These are phyloP conservation scores for Macrophomina phaseolina DNA, from an alignment of 2,329 filamentous ascomycete species.

Conservation along the genomic window DNA sequence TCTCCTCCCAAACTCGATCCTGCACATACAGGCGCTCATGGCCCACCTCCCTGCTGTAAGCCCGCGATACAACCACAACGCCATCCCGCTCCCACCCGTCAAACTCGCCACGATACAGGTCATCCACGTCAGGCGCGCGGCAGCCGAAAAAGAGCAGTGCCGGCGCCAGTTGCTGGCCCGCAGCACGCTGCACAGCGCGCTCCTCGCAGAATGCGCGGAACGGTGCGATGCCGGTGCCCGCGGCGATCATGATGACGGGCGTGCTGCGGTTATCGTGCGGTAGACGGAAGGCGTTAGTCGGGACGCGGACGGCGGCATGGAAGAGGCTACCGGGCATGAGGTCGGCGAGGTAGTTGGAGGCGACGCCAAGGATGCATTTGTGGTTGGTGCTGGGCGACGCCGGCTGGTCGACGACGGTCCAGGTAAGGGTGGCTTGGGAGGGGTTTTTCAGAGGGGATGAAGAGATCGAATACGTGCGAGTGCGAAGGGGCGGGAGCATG, in stretches of 20 bases:
- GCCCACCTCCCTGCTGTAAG: conserved; percentile 58
- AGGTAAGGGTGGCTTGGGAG: conserved; percentile 64
- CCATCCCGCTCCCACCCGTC: conserved; percentile 65
- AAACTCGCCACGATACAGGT: conserved; percentile 66
- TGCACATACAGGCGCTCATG: conserved; percentile 53
- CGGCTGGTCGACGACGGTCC: conserved; percentile 61
- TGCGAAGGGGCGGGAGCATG: conserved; percentile 74
- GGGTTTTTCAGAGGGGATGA: conserved; percentile 51
- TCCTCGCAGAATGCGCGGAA: conserved; percentile 43
- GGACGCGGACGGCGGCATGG: conserved; percentile 40
- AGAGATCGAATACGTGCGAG: conserved; percentile 75
- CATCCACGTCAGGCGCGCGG: conserved; percentile 59
- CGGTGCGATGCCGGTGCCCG: conserved; percentile 39
- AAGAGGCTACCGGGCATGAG: conserved; percentile 41
- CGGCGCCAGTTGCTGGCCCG: conserved; percentile 52
- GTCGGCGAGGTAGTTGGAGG: conserved; percentile 43
- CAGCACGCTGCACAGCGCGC: conserved; percentile 31
- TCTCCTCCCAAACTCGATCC: conserved; percentile 57
- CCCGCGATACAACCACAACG: conserved; percentile 65
- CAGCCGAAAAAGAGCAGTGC: conserved; percentile 69
- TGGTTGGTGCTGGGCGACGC: conserved; percentile 43
- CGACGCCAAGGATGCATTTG: conserved; percentile 35
- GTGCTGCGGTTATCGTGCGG: conserved; percentile 39
- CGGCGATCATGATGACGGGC: conserved; percentile 55
- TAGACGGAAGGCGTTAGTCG: conserved; percentile 46